Evolutionary conservation across 345 rosid genomes (phyloP).

Genomic region (Bruguiera parviflora): DNA sequence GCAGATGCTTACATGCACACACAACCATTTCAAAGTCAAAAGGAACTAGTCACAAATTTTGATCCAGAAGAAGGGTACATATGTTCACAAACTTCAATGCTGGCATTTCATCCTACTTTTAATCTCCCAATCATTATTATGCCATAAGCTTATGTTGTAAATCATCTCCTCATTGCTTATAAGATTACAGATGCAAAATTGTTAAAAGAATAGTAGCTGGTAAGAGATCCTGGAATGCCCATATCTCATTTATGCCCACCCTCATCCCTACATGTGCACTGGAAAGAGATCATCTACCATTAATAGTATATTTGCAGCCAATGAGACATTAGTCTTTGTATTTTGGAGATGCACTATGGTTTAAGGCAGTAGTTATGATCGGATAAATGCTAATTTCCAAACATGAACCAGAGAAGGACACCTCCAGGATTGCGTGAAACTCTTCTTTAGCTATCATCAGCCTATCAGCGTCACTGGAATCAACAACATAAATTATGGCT

Average conservation of each 20-base stretch:
- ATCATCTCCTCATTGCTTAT: no score
- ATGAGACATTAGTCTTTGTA: no score
- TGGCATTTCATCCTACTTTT: no score
- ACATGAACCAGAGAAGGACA: slow-evolving; percentile 14
- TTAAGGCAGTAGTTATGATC: neutral
- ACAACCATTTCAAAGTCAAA: neutral
- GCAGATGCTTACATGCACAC: neutral
- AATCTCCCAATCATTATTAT: no score
- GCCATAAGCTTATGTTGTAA: no score
- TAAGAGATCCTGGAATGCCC: neutral
- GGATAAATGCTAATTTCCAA: neutral
- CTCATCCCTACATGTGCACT: no score
- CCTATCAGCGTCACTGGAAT: slow-evolving; percentile 77
- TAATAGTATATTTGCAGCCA: no score
- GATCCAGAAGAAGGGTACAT: neutral
- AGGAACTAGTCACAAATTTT: neutral
- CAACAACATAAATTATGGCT: slow-evolving; percentile 71
- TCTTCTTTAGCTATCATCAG: slow-evolving; percentile 69
- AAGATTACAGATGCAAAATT: neutral
- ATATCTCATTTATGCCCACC: no score
- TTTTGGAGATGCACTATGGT: no score
- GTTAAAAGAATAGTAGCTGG: neutral
- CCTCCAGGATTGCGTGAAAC: slow-evolving; percentile 81
- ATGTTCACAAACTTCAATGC: no score
- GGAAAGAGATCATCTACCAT: no score